These are phyloP conservation scores for Didymella pomorum DNA, from an alignment of 2,329 filamentous ascomycete genomes.

Conservation along the genomic window DNA sequence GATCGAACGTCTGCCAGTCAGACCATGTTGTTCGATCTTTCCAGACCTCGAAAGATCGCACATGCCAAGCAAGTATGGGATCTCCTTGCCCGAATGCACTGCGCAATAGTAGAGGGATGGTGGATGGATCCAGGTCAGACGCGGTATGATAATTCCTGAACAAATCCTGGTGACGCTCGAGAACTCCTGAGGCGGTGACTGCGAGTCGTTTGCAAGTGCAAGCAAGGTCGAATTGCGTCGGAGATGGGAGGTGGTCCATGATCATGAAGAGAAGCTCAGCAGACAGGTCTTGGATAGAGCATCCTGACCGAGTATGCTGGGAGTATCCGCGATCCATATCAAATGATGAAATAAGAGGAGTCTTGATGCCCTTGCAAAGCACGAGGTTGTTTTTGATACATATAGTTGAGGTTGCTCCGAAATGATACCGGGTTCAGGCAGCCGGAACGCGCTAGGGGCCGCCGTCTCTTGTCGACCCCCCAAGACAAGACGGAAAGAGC, in stretches of 20 bases:
- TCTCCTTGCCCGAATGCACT: conserved; percentile 19
- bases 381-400: background rate
- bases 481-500: background rate
- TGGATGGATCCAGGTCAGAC: conserved; percentile 8
- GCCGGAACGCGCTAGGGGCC: background rate
- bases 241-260: background rate
- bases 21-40: conserved; percentile 17
- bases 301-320: background rate
- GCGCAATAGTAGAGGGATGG: conserved; percentile 16
- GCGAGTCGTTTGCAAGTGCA: background rate
- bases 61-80: conserved; percentile 20
- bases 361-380: background rate
- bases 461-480: background rate
- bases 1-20: background rate
- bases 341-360: background rate
- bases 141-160: background rate
- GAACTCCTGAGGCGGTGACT: background rate
- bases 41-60: conserved; percentile 22
- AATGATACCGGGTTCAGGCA: background rate
- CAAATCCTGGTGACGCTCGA: background rate
- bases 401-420: background rate
- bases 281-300: background rate
- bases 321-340: background rate
- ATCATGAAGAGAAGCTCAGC: background rate
- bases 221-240: background rate